A percentile compares a stretch with the other conserved stretches of the same genome.
phyloP scores from a whole-genome alignment of 352 stramenopile species.

The Sclerospora graminicola region DNA sequence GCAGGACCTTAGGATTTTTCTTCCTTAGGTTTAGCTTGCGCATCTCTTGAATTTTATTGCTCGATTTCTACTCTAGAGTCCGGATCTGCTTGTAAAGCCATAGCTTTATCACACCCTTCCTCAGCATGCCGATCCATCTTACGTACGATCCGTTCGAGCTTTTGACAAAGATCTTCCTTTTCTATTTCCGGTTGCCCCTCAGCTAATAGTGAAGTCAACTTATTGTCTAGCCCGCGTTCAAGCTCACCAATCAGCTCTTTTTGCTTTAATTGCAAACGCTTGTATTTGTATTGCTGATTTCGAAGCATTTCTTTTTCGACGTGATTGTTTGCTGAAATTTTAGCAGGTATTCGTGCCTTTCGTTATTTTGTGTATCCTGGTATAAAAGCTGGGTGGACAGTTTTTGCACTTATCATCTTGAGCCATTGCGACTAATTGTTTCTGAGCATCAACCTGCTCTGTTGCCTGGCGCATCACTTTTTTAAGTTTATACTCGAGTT shows the following conservation, averaged over 20 bases:
- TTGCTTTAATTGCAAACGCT: slow-evolving; percentile 21
- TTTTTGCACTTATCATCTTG: slow-evolving; percentile 40
- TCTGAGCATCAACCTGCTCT: slow-evolving; percentile 34
- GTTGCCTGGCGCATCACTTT: slow-evolving; percentile 39
- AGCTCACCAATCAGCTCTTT: slow-evolving; percentile 25
- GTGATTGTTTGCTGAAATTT: slow-evolving; percentile 19
- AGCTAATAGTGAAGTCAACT: slow-evolving; percentile 8
- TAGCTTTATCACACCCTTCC: slow-evolving; percentile 34
- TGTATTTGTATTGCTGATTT: slow-evolving; percentile 23
- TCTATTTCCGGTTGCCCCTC: slow-evolving; percentile 18
- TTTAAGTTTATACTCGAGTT: slow-evolving; percentile 36
- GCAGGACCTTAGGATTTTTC: slow-evolving; percentile 17
- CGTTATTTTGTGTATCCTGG: slow-evolving; percentile 36
- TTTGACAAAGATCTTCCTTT: slow-evolving; percentile 18
- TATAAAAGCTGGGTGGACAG: slow-evolving; percentile 26
- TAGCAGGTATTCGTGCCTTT: slow-evolving; percentile 30
- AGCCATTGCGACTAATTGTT: slow-evolving; percentile 29
- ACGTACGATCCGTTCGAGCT: slow-evolving; percentile 30
- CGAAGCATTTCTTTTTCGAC: slow-evolving; percentile 27
- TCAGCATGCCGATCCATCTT: slow-evolving; percentile 31
- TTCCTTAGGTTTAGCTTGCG: slow-evolving; percentile 18
- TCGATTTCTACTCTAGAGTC: slow-evolving; percentile 20
- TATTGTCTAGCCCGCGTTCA: slow-evolving; percentile 23
- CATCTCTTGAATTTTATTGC: slow-evolving; percentile 12
- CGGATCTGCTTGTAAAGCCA: slow-evolving; percentile 28